Conservation (phyloP, 305 asterid genomes). For the Nicotiana rustica region DNA sequence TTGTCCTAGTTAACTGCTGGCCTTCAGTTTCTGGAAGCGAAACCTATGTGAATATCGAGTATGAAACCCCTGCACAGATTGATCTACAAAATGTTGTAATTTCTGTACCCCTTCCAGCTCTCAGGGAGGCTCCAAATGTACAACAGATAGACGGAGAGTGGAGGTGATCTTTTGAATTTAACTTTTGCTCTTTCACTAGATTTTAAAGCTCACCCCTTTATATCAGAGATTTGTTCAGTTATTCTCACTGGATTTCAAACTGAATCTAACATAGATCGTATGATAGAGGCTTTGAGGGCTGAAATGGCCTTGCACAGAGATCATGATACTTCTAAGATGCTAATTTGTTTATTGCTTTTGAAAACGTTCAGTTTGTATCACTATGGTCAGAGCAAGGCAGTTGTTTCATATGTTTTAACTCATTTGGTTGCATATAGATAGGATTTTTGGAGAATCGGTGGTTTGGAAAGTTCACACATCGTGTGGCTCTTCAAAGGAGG, state of each 20-base stretch:
- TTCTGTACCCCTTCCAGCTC: constrained; percentile 92
- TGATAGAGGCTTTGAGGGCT: constrained; percentile 19
- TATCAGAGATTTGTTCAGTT: neutral
- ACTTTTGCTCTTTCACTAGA: neutral
- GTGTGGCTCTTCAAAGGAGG: constrained; percentile 7
- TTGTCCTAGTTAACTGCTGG: constrained; percentile 85
- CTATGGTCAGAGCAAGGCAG: constrained; percentile 7
- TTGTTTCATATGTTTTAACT: constrained; percentile 19
- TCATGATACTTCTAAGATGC: constrained; percentile 20
- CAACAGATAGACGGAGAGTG: constrained; percentile 90
- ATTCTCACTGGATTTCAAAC: constrained; percentile 2
- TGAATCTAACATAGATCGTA: neutral
- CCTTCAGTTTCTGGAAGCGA: constrained; percentile 87
- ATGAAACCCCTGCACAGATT: constrained; percentile 78
- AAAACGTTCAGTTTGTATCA: neutral
- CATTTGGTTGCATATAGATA: constrained; percentile 10
- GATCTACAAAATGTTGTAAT: constrained; percentile 84
- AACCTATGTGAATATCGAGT: constrained; percentile 84
- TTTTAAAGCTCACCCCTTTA: neutral
- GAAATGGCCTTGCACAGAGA: constrained; percentile 1
- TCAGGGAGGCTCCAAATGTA: constrained; percentile 78
- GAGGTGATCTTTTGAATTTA: constrained; percentile 60
- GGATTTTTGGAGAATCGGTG: neutral
- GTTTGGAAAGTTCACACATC: constrained; percentile 27
- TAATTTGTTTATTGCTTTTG: constrained; percentile 26